Evolutionary conservation across 2,329 filamentous ascomycete genomes (phyloP).

Genomic region (Thyridium curvatum): DNA sequence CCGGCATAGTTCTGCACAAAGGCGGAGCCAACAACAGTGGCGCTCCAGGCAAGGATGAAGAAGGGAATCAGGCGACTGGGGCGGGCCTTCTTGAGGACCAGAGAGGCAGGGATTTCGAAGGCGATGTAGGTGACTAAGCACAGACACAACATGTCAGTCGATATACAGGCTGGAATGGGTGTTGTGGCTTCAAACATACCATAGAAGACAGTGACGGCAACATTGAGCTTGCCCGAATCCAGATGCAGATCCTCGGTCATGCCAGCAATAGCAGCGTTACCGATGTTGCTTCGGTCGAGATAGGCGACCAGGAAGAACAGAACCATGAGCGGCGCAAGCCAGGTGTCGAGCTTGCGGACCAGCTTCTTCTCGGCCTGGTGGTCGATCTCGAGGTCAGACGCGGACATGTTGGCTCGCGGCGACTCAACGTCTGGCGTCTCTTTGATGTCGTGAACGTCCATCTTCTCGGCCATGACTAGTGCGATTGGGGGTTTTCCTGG

Average conservation of each 20-base stretch:
- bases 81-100: neutral
- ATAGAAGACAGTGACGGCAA: too few species aligned
- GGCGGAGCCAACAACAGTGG: slow-evolving; percentile 41
- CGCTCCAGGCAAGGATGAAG: slow-evolving; percentile 18
- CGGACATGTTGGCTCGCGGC: too few species aligned
- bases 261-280: slow-evolving; percentile 15
- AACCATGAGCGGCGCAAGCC: slow-evolving; percentile 1
- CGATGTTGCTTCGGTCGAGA: slow-evolving; percentile 17
- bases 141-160: too few species aligned
- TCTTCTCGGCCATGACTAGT: too few species aligned
- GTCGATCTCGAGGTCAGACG: too few species aligned
- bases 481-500: too few species aligned
- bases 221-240: too few species aligned
- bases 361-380: slow-evolving; percentile 4
- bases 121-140: slow-evolving; percentile 1
- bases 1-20: slow-evolving; percentile 21
- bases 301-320: slow-evolving; percentile 5
- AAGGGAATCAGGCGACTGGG: slow-evolving; percentile 6
- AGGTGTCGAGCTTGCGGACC: slow-evolving; percentile 4
- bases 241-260: slow-evolving; percentile 8
- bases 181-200: too few species aligned
- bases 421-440: too few species aligned
- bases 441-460: too few species aligned
- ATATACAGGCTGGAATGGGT: too few species aligned
- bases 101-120: slow-evolving; percentile 3